Conservation (phyloP, 139 green algal genomes). For the Spirogloea muscicola region DNA sequence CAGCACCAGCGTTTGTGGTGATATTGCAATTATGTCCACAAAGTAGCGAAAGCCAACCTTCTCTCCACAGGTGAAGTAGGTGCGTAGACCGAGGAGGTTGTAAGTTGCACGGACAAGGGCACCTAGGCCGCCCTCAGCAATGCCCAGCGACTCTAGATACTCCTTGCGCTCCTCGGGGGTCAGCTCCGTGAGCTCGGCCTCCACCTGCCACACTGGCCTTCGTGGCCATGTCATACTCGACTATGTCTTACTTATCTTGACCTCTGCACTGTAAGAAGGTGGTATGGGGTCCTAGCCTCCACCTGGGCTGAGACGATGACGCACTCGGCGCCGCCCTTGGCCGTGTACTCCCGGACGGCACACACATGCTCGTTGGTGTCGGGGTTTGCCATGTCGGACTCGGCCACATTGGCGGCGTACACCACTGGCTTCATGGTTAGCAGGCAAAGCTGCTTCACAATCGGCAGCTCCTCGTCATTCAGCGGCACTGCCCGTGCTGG, state of each 20-base stretch:
- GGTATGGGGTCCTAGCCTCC: background rate
- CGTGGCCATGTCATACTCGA: no score
- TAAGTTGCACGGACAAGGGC: slow-evolving; percentile 66
- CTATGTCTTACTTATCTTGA: no score
- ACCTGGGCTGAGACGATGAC: slow-evolving; percentile 73
- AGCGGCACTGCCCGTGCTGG: slow-evolving; percentile 71
- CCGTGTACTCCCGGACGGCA: slow-evolving; percentile 62
- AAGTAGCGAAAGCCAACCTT: no score
- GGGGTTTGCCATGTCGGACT: slow-evolving; percentile 80
- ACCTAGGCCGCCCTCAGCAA: slow-evolving; percentile 73
- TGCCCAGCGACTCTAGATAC: slow-evolving; percentile 82
- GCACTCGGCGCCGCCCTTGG: slow-evolving; percentile 65
- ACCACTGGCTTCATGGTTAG: slow-evolving; percentile 55
- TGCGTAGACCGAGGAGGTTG: slow-evolving; percentile 81
- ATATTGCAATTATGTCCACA: no score
- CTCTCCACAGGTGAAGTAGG: slow-evolving; percentile 96
- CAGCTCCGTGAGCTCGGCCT: slow-evolving; percentile 89
- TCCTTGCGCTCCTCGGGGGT: slow-evolving; percentile 76
- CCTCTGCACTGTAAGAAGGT: no score
- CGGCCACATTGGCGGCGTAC: slow-evolving; percentile 81
- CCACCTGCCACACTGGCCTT: slow-evolving; percentile 66
- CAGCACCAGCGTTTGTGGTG: no score
- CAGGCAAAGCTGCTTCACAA: slow-evolving; percentile 48
- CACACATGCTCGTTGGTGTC: slow-evolving; percentile 79
- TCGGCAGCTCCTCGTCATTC: slow-evolving; percentile 64